Percentiles rank a stretch among this genome's conserved stretches.
Conservation (phyloP, 1,139 yeast species). For the Scheffersomyces segobiensis region DNA sequence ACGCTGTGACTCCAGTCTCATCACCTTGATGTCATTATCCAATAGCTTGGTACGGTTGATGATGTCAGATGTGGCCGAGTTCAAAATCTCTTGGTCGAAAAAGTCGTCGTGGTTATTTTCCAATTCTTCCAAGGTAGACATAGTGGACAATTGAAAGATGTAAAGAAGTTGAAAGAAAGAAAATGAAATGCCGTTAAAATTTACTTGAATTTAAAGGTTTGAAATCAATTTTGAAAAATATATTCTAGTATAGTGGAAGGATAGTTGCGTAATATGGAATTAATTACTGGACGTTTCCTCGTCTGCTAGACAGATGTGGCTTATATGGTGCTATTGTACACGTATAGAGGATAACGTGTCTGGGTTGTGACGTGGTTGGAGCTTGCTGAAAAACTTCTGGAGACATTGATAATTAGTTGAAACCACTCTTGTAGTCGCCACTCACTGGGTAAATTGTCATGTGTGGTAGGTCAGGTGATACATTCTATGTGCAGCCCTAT, state of each 20-base stretch:
- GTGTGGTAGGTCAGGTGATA: not conserved
- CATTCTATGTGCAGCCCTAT: too few relatives aligned
- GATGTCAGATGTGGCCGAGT: slow-evolving; percentile 79
- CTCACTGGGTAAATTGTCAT: not conserved
- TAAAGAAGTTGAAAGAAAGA: not conserved
- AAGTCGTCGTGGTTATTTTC: slow-evolving; percentile 50
- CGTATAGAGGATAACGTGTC: not conserved
- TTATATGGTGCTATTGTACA: not conserved
- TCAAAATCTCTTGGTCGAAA: slow-evolving; percentile 79
- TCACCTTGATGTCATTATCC: slow-evolving; percentile 94
- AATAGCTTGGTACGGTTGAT: slow-evolving; percentile 81
- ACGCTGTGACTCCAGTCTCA: slow-evolving; percentile 90
- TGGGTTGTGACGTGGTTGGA: not conserved
- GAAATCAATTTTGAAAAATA: not conserved
- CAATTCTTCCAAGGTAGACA: slow-evolving; percentile 73
- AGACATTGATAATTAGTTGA: not conserved
- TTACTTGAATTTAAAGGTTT: too few relatives aligned
- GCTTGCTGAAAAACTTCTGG: not conserved
- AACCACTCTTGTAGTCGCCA: not conserved
- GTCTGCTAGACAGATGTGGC: not conserved
- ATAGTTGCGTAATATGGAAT: not conserved
- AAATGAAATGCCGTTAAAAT: not conserved
- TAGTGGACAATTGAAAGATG: slow-evolving; percentile 14
- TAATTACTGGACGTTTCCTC: not conserved
- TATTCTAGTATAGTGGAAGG: not conserved